Base-by-base conservation (phyloP, 257 asterid genomes). In the Ligustrum vulgare region DNA sequence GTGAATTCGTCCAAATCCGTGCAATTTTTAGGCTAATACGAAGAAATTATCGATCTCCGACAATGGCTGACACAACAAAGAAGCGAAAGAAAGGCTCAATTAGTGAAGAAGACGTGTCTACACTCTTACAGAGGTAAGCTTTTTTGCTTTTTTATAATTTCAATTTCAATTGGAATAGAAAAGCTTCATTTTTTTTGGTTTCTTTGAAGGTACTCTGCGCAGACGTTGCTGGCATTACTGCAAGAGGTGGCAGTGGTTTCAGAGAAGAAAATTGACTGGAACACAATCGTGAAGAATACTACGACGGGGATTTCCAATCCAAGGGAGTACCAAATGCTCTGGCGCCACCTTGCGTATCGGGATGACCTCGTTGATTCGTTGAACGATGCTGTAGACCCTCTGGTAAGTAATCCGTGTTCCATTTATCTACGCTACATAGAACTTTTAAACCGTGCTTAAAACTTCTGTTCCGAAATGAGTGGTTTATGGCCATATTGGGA, bases 281-380 rank as follows among this genome's bases (percentile, higher is more conserved):
- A 83, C 70, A 86, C 65, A 41, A 23, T 90, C 85, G 96, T 78
- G 78, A 86, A 83, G 85, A 93, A 89, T 80, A 86, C 94, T 15
- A 36, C 81, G 13, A 90, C 97, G 1, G 98, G 96, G 70, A 93
- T 93, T 72, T 78, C 92, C 2, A 75, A 82, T 80, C 91, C 96
- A 1, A 86, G 91, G 74, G 98, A 93, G 84, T 91, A 88, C 75
- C 98, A 89, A 65, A 85, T 83, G 91, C 77, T 93, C 56, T 93
- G 97, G 97, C 93, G 98, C 54, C 93, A 90, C 84, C 82, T 93
- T 77, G 97, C 98, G 9, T 93, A 93, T 78, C 91, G 87, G 0
- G 81, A 90, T 62, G 73, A 83, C 75, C 86, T 93, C 81, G 56
- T 58, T 1, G 93, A 91, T 75, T 82, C 73, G 34, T 45, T 76